Base-by-base conservation (phyloP, 2,329 filamentous ascomycete species). In the Cadophora gregata region DNA sequence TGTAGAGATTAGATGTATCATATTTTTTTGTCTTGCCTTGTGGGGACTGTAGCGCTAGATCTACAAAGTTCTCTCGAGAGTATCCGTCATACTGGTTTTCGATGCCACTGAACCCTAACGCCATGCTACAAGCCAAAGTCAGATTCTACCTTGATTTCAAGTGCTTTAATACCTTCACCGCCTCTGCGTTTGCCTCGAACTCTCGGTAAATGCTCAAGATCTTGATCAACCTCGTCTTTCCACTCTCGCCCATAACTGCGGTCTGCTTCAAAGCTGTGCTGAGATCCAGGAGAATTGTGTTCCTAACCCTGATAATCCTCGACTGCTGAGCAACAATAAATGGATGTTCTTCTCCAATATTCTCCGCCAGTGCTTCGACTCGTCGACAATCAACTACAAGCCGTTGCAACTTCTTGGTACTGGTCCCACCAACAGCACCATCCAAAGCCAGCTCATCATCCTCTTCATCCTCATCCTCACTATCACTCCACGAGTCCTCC, bases 261-360 rank as follows among this genome's bases (percentile, higher is more conserved):
- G 84, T 82, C 72, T 89, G 85, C 74, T 87, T 86, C 63, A 91
- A 77, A 5, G 87, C 86, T 48, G 85, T 85, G 64, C 85, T 87
- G 36, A 93, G 78, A 78, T 92, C 90, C 55, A 91, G 79, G 36
- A 91, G 76, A 65, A 92, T 77, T 0, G 88, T 90, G 64, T 87
- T 86, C 67, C 84, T 83, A 27, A 91, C 81, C 72, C 85, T 85
- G 45, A 81, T 76, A 63, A 91, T 77, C 59, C 89, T 80, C 5
- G 81, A 77, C 70, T 85, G 79, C 72, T 90, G 88, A 19, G 82
- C 81, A 42, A 81, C 75, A 19, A 92, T 75, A 72, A 92, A 92
- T 0, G 89, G 89, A 79, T 92, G 89, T 4, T 82, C 79, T 4
- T 81, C 75, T 2, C 85, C 86, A 63, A 90, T 77, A 9, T 80